Percentiles rank a stretch among this genome's conserved stretches.
Conservation (phyloP, 495 filamentous ascomycete species). For the Viridothelium virens region DNA sequence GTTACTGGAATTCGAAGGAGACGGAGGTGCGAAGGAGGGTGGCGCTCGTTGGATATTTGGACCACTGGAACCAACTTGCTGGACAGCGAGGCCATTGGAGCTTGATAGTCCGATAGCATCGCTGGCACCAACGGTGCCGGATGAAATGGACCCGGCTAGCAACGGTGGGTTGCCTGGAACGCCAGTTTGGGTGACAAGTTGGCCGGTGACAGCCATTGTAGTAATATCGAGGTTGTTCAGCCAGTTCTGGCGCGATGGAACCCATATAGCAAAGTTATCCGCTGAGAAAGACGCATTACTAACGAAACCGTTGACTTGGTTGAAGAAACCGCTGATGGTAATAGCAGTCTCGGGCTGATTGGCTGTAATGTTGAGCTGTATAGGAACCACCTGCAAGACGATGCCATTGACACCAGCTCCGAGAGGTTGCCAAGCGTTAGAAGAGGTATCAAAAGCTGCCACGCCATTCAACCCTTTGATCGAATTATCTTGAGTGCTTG, state of each 20-base stretch:
- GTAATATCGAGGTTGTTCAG: constrained; percentile 66
- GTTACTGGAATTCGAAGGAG: constrained; percentile 3
- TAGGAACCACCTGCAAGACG: constrained; percentile 62
- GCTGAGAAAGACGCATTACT: constrained; percentile 52
- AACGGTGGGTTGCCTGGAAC: constrained; percentile 54
- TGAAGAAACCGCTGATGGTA: constrained; percentile 74
- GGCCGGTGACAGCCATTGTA: constrained; percentile 58
- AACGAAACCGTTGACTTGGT: constrained; percentile 57
- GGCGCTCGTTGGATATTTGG: background rate
- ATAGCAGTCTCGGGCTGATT: constrained; percentile 64
- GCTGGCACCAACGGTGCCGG: constrained; percentile 56
- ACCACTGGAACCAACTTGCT: constrained; percentile 9
- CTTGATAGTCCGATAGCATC: constrained; percentile 59
- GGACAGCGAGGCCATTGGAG: constrained; percentile 39
- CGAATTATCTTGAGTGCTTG: constrained; percentile 56
- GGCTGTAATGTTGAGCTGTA: constrained; percentile 71
- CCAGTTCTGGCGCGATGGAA: constrained; percentile 85
- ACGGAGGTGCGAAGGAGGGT: background rate
- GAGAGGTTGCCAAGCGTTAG: constrained; percentile 65
- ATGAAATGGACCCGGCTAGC: constrained; percentile 70
- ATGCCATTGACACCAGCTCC: constrained; percentile 80
- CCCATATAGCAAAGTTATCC: constrained; percentile 82
- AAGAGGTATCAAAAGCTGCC: constrained; percentile 62
- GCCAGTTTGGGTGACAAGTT: constrained; percentile 59
- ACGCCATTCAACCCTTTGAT: constrained; percentile 59